Base-by-base conservation (phyloP, 805 yeast species). In the Henningerozyma blattae region DNA sequence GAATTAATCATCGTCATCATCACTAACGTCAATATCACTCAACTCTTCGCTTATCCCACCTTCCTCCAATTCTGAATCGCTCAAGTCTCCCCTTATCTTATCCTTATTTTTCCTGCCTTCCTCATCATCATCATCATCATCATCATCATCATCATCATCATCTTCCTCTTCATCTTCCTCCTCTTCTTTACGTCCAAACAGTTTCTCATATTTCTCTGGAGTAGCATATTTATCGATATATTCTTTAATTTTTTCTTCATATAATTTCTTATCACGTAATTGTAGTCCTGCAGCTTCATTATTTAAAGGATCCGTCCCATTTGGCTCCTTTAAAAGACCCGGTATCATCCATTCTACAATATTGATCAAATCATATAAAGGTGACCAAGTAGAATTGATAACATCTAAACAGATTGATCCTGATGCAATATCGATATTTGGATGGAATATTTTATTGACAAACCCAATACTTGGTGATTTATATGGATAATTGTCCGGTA, bases 351-450 rank as follows among this genome's bases (percentile, higher is more conserved):
- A 78, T 50, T 89, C 97, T 54, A 91, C 84, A 18, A 89, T 82
- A 54, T 91, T 91, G 43, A 77, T 65, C 43, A 91, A 69, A 35
- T 91, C 96, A 64, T 86, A 89, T 85, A 89, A 82, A 2, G 98
- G 97, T 28, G 94, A 82, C 98, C 98, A 89, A 1, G 97, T 85
- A 52, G 89, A 95, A 55, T 89, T 89, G 42, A 89, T 87, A 14
- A 91, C 97, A 55, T 89, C 97, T 32, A 89, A 72, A 58, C 98
- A 89, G 5, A 89, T 95, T 0, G 93, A 76, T 0, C 98, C 98
- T 13, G 75, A 77, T 18, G 75, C 68, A 53, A 86, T 93, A 53
- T 89, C 98, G 41, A 89, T 86, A 51, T 89, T 89, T 5, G 98
- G 98, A 55, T 89, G 98, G 59, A 75, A 87, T 15, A 91, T 89